phyloP scores from a whole-genome alignment of 345 rosid species.

The Anacardium occidentale region DNA sequence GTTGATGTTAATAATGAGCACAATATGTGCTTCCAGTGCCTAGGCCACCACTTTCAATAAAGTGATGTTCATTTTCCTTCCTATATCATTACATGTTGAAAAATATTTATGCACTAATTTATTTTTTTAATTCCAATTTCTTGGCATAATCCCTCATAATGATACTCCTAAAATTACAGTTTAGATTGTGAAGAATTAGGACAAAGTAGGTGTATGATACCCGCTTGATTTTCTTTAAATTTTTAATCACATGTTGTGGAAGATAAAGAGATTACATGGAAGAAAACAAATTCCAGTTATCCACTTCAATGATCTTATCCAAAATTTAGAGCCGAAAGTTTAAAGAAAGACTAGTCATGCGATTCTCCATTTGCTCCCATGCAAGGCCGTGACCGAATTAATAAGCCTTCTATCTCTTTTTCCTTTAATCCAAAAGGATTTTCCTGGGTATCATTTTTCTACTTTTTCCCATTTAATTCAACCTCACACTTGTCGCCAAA shows the following conservation, averaged over 20 bases:
- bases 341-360: conserved; percentile 8
- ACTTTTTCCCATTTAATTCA: not conserved
- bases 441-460: not conserved
- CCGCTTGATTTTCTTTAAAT: too few relatives aligned
- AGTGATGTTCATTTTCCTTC: not conserved
- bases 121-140: not conserved
- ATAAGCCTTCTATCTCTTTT: not conserved
- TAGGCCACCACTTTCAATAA: not conserved
- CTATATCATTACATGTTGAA: not conserved
- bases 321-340: not conserved
- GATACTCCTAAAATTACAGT: too few relatives aligned
- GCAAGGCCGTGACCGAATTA: conserved; percentile 15
- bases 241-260: too few relatives aligned
- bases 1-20: not conserved
- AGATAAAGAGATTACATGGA: not conserved
- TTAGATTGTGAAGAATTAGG: too few relatives aligned
- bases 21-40: not conserved
- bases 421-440: not conserved
- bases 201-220: too few relatives aligned
- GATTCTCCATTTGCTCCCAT: conserved; percentile 1
- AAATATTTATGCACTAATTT: not conserved
- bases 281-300: conserved; percentile 1
- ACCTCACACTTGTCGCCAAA: conserved; percentile 14
- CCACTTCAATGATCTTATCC: conserved; percentile 21
- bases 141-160: too few relatives aligned